phyloP scores from a whole-genome alignment of 176 grass and related monocot species.

The Thinopyrum elongatum region DNA sequence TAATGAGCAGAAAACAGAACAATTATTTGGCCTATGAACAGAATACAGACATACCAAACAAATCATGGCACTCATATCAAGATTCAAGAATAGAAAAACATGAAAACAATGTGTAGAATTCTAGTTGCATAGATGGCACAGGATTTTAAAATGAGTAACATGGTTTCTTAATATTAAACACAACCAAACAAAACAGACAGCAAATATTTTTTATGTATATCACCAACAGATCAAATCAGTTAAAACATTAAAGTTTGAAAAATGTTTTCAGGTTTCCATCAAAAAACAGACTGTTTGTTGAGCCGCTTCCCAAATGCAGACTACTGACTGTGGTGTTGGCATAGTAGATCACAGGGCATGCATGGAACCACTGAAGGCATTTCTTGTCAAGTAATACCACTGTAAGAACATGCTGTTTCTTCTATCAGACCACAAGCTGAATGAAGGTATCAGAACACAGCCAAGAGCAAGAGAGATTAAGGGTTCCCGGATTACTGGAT shows the following conservation, averaged over 20 bases:
- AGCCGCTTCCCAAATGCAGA: not conserved
- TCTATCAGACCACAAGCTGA: constrained; percentile 24
- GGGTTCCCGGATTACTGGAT: not conserved
- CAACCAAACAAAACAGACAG: not conserved
- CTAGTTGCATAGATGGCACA: not conserved
- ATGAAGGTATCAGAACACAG: constrained; percentile 15
- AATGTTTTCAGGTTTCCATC: not conserved
- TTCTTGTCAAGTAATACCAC: not conserved
- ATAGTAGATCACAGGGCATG: not conserved
- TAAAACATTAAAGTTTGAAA: not conserved
- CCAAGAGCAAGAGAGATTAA: constrained; percentile 11
- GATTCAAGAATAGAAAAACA: constrained; percentile 17
- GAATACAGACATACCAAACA: not conserved
- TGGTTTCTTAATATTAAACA: not conserved
- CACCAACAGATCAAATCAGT: not conserved
- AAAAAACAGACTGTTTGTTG: not conserved
- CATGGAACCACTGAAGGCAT: not conserved
- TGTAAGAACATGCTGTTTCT: constrained; percentile 1
- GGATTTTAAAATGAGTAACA: not conserved
- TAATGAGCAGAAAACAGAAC: not conserved
- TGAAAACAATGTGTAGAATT: not conserved
- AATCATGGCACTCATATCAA: not conserved
- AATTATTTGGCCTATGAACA: not conserved
- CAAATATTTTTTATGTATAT: not conserved
- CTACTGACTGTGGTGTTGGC: not conserved